Evolutionary conservation across 108 stramenopile species (phyloP), one percentile per base, ranked within the genome.

Genomic region (Fistulifera pelliculosa): DNA sequence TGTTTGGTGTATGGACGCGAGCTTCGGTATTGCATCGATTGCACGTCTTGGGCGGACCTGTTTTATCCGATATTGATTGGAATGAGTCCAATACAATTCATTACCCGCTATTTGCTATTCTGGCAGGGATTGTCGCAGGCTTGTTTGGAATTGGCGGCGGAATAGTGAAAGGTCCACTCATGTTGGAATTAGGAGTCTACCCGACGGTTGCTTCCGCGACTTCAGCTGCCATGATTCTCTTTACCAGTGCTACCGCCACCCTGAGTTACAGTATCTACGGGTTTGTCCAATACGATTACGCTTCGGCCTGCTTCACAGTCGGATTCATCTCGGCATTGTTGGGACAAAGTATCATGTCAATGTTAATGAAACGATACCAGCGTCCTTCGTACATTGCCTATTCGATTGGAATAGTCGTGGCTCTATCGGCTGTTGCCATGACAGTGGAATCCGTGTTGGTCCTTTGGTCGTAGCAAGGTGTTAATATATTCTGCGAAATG

Each of bases 161-260:
- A 8, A 90, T 94, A 42, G 79, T 94, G 17, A 91, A 91, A 65
- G 89, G 88, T 7, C 92, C 92, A 0, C 73, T 90, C n/a, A 88
- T 93, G 88, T 72, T 91, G 21, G 83, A 79, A 35, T 13, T 57
- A 16, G 43, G 86, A 5, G 83, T 84, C n/a, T 81, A 83, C 57
- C 92, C 92, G 0, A 45, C 54, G n/a, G 92, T 93, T 40, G 76
- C 85, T 0, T 74, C 77, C 2, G 86, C 84, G 11, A 73, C 81
- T 1, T 71, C 69, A 15, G 82, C 84, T 0, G 63, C 60, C 48
- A 92, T 92, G 90, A 92, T 92, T 41, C 58, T 92, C 6, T 84
- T 81, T 65, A 92, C 90, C 15, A 80, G 81, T 42, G 76, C 79
- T 47, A 83, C 90, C 6, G 83, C 85, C 16, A 79, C 90, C 0